A percentile compares a stretch with the other conserved stretches of the same genome.
Conservation (phyloP, 2,329 filamentous ascomycete species). For the Cladosporium colombiae region DNA sequence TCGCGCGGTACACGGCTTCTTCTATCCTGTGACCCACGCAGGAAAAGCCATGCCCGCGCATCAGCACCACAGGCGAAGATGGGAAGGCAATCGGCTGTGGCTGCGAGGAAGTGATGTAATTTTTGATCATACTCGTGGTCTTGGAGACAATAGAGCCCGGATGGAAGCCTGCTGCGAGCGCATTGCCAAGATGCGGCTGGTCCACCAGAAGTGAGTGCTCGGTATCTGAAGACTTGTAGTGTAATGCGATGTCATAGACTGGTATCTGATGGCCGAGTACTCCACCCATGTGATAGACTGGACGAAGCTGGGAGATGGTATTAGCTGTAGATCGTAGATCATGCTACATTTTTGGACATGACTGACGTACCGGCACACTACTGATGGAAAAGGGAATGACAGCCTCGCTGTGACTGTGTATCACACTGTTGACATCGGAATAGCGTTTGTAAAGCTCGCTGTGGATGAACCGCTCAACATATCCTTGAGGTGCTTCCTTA, state of each 20-base stretch:
- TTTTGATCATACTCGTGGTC: conserved; percentile 34
- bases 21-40: conserved; percentile 45
- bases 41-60: conserved; percentile 51
- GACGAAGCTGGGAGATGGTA: conserved; percentile 33
- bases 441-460: conserved; percentile 48
- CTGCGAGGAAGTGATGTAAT: conserved; percentile 32
- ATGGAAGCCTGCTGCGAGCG: conserved; percentile 37
- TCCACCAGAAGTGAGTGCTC: conserved; percentile 39
- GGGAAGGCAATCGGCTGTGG: conserved; percentile 27
- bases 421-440: conserved; percentile 44
- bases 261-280: conserved; percentile 43
- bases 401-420: conserved; percentile 45
- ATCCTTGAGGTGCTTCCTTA: conserved; percentile 32
- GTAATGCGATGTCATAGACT: conserved; percentile 37
- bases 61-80: conserved; percentile 34
- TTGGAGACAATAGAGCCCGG: conserved; percentile 30
- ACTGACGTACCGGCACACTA: conserved; percentile 40
- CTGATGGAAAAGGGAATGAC: conserved; percentile 47
- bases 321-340: neutral
- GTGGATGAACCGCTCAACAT: conserved; percentile 49
- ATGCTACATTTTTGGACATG: neutral
- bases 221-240: conserved; percentile 34
- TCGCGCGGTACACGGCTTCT: conserved; percentile 48
- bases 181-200: conserved; percentile 36
- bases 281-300: conserved; percentile 47